Base-by-base conservation (phyloP, 306 rosid species). In the Fragaria iinumae region DNA sequence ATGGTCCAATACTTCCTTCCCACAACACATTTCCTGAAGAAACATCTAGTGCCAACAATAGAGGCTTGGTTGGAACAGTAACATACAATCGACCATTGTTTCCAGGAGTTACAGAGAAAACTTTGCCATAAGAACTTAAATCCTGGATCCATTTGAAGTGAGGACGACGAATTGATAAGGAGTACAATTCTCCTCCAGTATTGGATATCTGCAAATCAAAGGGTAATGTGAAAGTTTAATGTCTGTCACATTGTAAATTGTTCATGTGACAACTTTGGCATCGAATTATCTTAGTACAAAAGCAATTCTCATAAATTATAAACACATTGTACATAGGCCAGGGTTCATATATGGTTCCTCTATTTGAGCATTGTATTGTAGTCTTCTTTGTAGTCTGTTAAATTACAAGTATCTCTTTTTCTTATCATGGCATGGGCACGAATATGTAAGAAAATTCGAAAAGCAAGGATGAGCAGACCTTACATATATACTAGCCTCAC, bases 401-500 rank as follows among this genome's bases (percentile, higher is more conserved):
- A 0, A 41, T 0, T 41, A 8, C 9, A 5, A 5, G 44, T 0
- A 41, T 41, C 20, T 4, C 2, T 16, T 16, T 49, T 49, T 16
- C 55, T 0, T 16, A 49, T 49, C 55, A 16, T 60, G 38, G 0
- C 12, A 59, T 59, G 66, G 3, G n/a, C 67, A 29, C 7, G 32
- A 63, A 25, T 13, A 39, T 39, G 8, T 3, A 14, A 14, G 21
- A 32, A 63, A 12, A 13, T 63, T 17, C 7, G 0, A 36, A 38
- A 3, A 32, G 23, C 67, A 71, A 72, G 77, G 86, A 73, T 5
- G 72, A 79, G 77, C 23, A 67, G 84, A 64, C 23, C 93, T 83
- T 90, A 93, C 96, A 81, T 93, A 91, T 52, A 91, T 74, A 79
- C 87, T 86, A 75, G 87, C 95, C 82, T 93, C 96, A 44, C 98